Conservation (phyloP, 306 rosid genomes). For the Luffa acutangula region DNA sequence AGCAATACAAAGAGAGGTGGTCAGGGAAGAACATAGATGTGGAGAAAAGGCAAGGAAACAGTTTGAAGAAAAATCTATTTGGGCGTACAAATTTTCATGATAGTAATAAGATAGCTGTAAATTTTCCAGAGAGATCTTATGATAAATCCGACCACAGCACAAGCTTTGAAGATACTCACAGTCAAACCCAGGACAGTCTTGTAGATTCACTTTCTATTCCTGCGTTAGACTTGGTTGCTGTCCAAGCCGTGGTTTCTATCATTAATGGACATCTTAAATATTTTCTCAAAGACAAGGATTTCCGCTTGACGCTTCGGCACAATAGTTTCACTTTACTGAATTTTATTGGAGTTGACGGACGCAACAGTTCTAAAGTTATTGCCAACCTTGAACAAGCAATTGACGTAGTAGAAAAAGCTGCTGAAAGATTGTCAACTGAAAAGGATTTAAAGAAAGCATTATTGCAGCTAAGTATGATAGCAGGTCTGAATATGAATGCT, state of each 20-base stretch:
- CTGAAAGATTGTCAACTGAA: constrained; percentile 33
- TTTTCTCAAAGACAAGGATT: constrained; percentile 53
- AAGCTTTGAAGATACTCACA: constrained; percentile 11
- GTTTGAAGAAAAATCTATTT: constrained; percentile 13
- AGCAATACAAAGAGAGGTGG: constrained; percentile 12
- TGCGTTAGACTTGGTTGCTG: constrained; percentile 29
- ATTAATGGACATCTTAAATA: constrained; percentile 45
- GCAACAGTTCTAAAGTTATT: constrained; percentile 36
- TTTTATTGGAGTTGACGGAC: constrained; percentile 29
- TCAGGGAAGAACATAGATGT: neutral
- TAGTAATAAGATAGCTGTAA: constrained; percentile 7
- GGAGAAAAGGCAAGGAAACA: constrained; percentile 13
- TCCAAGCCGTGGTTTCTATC: constrained; percentile 64
- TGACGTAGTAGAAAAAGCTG: constrained; percentile 43
- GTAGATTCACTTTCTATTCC: constrained; percentile 14
- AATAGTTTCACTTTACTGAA: constrained; percentile 42
- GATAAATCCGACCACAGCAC: constrained; percentile 13
- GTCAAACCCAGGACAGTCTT: constrained; percentile 9
- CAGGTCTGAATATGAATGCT: constrained; percentile 53
- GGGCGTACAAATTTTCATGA: constrained; percentile 20
- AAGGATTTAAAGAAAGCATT: constrained; percentile 39
- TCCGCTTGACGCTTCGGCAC: constrained; percentile 31
- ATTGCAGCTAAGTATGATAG: constrained; percentile 55
- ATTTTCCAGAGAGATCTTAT: neutral
- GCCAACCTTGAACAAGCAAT: constrained; percentile 65